Evolutionary conservation across 176 grass and related monocot species (phyloP), one percentile per base, ranked within the genome.

Genomic region (Aegilops sharonensis): DNA sequence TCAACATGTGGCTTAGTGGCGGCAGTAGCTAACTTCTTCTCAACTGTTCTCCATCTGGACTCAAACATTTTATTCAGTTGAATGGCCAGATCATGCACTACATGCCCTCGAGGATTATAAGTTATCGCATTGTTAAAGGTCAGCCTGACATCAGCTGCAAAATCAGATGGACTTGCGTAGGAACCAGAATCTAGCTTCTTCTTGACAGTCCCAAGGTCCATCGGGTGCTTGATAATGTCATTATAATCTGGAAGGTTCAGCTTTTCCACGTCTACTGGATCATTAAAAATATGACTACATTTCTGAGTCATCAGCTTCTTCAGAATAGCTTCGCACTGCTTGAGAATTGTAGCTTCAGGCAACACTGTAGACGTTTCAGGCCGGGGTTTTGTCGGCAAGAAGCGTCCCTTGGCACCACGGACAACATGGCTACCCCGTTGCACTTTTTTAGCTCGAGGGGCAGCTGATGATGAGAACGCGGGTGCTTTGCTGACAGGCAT

Each of bases 171-270:
- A 32, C 78, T 97, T 27, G 80, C 60, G 80, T 97, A 99, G 73
- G 83, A 87, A 48, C 87, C 97, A 25, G 92, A 94, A 34, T 86
- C 80, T 0, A 97, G 54, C 78, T 91, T 93, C 39, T 34, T 75
- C 83, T 90, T 91, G 32, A 99, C 52, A 2, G 94, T 94, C 62
- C 94, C 92, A 84, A 99, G 85, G 84, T 99, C 97, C 94, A 99
- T 99, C 1, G 97, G 97, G 23, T 85, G 78, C 87, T 99, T 96
- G 59, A 99, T 94, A 35, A 99, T 88, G 13, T 91, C 88, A 69
- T 76, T 85, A 84, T 99, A 99, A 90, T 99, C 97, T 27, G 97
- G 97, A 82, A 99, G 94, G 9, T 99, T 92, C 12, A 94, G 89
- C 84, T 91, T 94, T 34, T 85, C 89, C 10, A 72, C 87, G 61